phyloP scores from a whole-genome alignment of 2,329 filamentous ascomycete genomes.

The Neodidymelliopsis sp. region DNA sequence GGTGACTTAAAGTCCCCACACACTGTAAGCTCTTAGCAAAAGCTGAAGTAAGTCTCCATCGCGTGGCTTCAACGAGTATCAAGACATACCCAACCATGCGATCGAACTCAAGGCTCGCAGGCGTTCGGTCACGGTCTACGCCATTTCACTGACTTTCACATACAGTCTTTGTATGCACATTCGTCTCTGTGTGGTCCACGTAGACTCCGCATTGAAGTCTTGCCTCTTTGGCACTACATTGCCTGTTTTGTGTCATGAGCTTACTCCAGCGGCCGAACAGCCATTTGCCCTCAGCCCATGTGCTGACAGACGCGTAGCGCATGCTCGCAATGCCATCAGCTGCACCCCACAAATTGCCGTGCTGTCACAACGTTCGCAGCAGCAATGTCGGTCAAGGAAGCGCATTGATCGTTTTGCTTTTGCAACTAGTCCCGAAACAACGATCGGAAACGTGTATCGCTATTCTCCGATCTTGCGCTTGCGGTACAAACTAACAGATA shows the following conservation, averaged over 20 bases:
- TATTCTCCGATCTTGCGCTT: slow-evolving; percentile 21
- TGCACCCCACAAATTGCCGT: slow-evolving; percentile 16
- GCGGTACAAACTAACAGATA: slow-evolving; percentile 20
- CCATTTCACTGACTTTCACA: too few species aligned
- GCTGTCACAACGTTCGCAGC: slow-evolving; percentile 8
- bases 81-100: too few species aligned
- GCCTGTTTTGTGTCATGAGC: not conserved
- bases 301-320: slow-evolving; percentile 18
- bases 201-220: slow-evolving; percentile 7
- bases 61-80: not conserved
- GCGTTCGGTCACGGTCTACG: too few species aligned
- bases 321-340: slow-evolving; percentile 17
- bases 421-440: slow-evolving; percentile 10
- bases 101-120: too few species aligned
- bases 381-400: slow-evolving; percentile 17
- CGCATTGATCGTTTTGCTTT: slow-evolving; percentile 7
- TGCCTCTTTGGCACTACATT: not conserved
- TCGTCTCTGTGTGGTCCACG: not conserved
- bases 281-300: slow-evolving; percentile 9
- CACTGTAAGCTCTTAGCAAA: not conserved
- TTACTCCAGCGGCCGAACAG: slow-evolving; percentile 12
- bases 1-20: not conserved
- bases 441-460: slow-evolving; percentile 14
- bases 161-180: not conserved
- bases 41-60: not conserved